Evolutionary conservation across 1,284 basidiomycete genomes (phyloP).

Genomic region (Cryptococcus neoformans): DNA sequence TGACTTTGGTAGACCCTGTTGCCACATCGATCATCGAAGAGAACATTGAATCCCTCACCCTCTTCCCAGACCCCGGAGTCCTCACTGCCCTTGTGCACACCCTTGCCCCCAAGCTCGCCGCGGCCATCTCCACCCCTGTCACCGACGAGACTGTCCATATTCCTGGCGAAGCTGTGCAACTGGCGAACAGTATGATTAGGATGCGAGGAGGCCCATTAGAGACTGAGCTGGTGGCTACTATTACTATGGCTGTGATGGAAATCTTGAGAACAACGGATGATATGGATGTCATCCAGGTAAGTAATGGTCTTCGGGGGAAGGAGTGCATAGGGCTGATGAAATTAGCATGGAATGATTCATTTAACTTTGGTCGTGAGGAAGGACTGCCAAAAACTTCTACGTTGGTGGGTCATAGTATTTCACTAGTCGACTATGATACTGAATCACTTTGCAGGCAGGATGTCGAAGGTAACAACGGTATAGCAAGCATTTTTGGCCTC

Average conservation of each 20-base stretch:
- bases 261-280: constrained; percentile 68
- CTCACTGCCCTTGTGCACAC: constrained; percentile 60
- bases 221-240: constrained; percentile 66
- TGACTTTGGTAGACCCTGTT: constrained; percentile 66
- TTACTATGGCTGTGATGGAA: constrained; percentile 71
- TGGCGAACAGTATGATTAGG: constrained; percentile 66
- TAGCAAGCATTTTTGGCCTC: constrained; percentile 67
- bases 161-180: constrained; percentile 71
- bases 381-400: constrained; percentile 72
- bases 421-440: background rate
- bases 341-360: constrained; percentile 69
- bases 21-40: constrained; percentile 82
- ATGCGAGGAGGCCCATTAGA: constrained; percentile 66
- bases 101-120: constrained; percentile 67
- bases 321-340: constrained; percentile 38
- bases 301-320: constrained; percentile 33
- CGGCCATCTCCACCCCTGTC: constrained; percentile 58
- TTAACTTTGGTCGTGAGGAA: constrained; percentile 83
- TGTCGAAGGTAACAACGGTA: constrained; percentile 63
- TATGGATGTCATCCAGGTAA: constrained; percentile 68
- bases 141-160: constrained; percentile 65
- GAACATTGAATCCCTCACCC: constrained; percentile 68
- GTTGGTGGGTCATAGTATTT: constrained; percentile 55
- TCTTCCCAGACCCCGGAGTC: constrained; percentile 47
- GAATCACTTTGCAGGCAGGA: constrained; percentile 51